Conservation (phyloP, 208 protist species). For the Trypanosoma brucei region DNA sequence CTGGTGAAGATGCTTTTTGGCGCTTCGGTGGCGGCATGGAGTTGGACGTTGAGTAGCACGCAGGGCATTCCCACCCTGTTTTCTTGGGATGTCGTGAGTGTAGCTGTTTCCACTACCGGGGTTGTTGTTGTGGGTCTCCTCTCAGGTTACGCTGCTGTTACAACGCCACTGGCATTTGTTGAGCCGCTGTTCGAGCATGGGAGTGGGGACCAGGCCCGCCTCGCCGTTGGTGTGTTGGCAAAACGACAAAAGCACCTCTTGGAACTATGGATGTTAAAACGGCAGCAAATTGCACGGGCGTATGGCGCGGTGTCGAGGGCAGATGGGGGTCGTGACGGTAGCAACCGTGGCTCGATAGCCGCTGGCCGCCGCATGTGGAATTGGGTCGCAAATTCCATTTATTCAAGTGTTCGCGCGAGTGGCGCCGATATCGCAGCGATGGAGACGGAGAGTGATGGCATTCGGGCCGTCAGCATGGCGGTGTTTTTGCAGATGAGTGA, state of each 20-base stretch:
- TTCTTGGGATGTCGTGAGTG: slow-evolving; percentile 10
- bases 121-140: slow-evolving; percentile 63
- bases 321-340: not conserved
- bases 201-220: slow-evolving; percentile 26
- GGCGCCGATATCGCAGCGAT: slow-evolving; percentile 19
- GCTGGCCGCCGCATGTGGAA: slow-evolving; percentile 7
- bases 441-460: slow-evolving; percentile 41
- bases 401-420: slow-evolving; percentile 1
- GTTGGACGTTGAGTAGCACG: not conserved
- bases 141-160: slow-evolving; percentile 66
- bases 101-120: slow-evolving; percentile 40
- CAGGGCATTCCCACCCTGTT: too few relatives aligned
- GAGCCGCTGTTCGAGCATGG: slow-evolving; percentile 34
- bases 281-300: slow-evolving; percentile 41
- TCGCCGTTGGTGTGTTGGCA: slow-evolving; percentile 29
- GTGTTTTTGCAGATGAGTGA: slow-evolving; percentile 68
- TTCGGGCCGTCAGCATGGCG: slow-evolving; percentile 42
- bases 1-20: slow-evolving; percentile 1
- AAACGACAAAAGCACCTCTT: slow-evolving; percentile 64
- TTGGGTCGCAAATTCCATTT: slow-evolving; percentile 21
- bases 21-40: not conserved
- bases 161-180: slow-evolving; percentile 44
- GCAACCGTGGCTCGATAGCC: not conserved
- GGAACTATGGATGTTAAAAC: slow-evolving; percentile 38
- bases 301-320: not conserved